Conservation (phyloP, 1,284 basidiomycete genomes). For the Chalciporus sp. region DNA sequence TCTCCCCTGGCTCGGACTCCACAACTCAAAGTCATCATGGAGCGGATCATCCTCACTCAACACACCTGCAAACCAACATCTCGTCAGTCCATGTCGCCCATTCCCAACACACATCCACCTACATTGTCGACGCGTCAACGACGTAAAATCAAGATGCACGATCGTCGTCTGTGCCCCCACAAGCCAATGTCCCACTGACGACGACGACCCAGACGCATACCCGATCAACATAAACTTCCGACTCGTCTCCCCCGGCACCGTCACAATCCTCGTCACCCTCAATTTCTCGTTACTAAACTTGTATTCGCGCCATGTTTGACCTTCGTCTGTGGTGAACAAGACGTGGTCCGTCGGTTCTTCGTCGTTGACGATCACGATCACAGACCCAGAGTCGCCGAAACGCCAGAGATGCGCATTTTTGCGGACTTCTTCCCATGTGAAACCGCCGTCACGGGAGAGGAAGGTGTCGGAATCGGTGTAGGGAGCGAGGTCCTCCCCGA, state of each 20-base stretch:
- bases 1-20: conserved; percentile 91
- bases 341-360: conserved; percentile 91
- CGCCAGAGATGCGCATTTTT: conserved; percentile 99
- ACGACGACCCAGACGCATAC: conserved; percentile 49
- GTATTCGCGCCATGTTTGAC: conserved; percentile 86
- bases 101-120: conserved; percentile 30
- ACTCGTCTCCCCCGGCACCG: conserved; percentile 89
- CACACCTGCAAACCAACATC: conserved; percentile 49
- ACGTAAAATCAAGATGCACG: conserved; percentile 89
- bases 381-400: conserved; percentile 95
- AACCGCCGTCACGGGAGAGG: conserved; percentile 94
- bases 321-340: conserved; percentile 89
- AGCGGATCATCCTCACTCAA: conserved; percentile 71
- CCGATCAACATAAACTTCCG: conserved; percentile 91
- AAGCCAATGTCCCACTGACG: conserved; percentile 24
- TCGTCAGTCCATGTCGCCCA: not conserved
- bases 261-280: conserved; percentile 79
- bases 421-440: conserved; percentile 98
- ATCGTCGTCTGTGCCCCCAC: conserved; percentile 52
- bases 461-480: conserved; percentile 95
- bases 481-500: conserved; percentile 79
- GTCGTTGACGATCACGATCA: conserved; percentile 94
- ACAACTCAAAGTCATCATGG: conserved; percentile 91
- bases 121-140: conserved; percentile 79
- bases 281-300: conserved; percentile 77